Evolutionary conservation across 129 eudicot genomes (phyloP), one percentile per base, ranked within the genome.

Genomic region (Deinandra increscens): DNA sequence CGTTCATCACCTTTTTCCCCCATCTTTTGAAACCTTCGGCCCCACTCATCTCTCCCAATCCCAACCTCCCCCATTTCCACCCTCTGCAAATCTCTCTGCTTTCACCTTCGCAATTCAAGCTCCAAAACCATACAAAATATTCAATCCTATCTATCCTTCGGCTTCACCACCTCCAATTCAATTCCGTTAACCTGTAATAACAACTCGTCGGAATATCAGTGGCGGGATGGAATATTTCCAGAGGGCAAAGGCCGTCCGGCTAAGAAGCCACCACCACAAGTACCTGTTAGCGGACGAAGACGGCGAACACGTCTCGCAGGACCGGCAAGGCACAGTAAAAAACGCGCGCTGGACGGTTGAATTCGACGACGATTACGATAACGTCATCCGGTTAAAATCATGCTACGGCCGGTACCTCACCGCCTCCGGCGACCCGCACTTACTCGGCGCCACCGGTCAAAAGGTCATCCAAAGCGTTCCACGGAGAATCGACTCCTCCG

Each of bases 321-420:
- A 87, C 71, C 87, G 95, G 4, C 68, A 72, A 34, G 79, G 77
- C 59, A 68, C 84, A 1, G 48, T 60, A 37, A 84, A 67, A 34
- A 76, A 59, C 23, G 90, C 87, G 3, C 60, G 60, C 7, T 87
- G 95, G 95, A 82, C 64, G 34, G 85, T 87, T 7, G 95, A 87
- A 65, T 72, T 79, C 75, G 88, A 77, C 26, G 41, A 76, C 13
- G 77, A 70, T n/a, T 72, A 70, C 37, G 82, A 69, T 31, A 79
- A 70, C 12, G 86, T 87, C 39, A 55, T 87, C 26, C 83, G 90
- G 4, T 53, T 87, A 9, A 87, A 75, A 72, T 84, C 90, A 15
- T 80, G 87, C 68, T 84, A 42, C 31, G 84, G 79, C 15, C 73
- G 68, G 18, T 87, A 84, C 75, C 66, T 87, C 7, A 87, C 90